A percentile compares a stretch with the other conserved stretches of the same genome.
These are phyloP conservation scores for Lathyrus sativus DNA, from an alignment of 306 rosid genomes.

Conservation along the genomic window DNA sequence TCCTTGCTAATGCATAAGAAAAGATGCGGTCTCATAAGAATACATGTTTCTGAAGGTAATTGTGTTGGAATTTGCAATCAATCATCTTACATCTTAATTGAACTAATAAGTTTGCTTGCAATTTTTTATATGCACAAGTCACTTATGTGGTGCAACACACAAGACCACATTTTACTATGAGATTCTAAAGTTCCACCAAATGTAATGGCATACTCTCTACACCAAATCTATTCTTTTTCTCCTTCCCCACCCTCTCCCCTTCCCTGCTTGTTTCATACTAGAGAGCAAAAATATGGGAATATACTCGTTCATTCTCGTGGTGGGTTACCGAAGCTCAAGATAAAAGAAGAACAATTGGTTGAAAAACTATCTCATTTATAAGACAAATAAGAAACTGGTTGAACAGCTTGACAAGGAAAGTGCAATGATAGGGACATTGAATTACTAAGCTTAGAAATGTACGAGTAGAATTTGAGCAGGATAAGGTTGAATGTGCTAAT, in stretches of 20 bases:
- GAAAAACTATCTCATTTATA: conserved; percentile 59
- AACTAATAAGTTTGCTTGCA: too few species aligned
- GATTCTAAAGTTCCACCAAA: too few species aligned
- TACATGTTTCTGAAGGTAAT: too few species aligned
- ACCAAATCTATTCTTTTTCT: too few species aligned
- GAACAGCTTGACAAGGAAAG: conserved; percentile 67
- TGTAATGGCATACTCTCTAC: too few species aligned
- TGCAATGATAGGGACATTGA: conserved; percentile 48
- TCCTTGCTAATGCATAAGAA: conserved; percentile 29
- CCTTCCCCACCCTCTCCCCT: too few species aligned
- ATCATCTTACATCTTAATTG: too few species aligned
- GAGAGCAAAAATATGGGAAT: conserved; percentile 47
- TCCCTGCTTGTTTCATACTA: conserved; percentile 6
- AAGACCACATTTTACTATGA: too few species aligned
- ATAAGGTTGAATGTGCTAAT: conserved; percentile 62
- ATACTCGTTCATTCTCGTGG: conserved; percentile 53
- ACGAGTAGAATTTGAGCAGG: conserved; percentile 74
- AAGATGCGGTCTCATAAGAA: background rate
- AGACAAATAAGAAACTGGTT: conserved; percentile 57
- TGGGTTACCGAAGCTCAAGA: conserved; percentile 63
- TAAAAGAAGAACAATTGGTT: conserved; percentile 57
- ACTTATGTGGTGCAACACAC: too few species aligned
- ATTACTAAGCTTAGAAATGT: conserved; percentile 57
- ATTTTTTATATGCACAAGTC: too few species aligned
- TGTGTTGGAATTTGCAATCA: too few species aligned